Percentiles rank a stretch among this genome's conserved stretches.
Conservation (phyloP, 2,329 filamentous ascomycete genomes). For the Tolypocladium tundrense region DNA sequence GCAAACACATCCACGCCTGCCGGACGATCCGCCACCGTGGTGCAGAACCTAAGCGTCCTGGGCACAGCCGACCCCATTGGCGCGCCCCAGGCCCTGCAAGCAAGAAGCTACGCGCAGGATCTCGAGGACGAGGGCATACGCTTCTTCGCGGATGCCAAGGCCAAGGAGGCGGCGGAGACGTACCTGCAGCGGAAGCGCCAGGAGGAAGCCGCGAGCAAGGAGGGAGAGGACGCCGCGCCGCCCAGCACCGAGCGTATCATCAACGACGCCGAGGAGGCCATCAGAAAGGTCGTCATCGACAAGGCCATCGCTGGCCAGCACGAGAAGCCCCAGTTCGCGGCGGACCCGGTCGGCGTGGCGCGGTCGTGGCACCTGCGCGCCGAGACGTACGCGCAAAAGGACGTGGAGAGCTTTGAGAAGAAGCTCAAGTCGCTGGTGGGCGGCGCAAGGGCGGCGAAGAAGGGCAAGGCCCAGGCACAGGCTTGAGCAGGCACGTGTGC, state of each 20-base stretch:
- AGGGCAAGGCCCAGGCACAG: slow-evolving; percentile 12
- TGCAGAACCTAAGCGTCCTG: slow-evolving; percentile 25
- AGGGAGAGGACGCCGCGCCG: slow-evolving; percentile 1
- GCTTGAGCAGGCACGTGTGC: slow-evolving; percentile 6
- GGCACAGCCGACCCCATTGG: slow-evolving; percentile 24
- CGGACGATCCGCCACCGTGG: slow-evolving; percentile 20
- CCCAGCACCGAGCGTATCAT: slow-evolving; percentile 15
- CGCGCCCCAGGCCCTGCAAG: slow-evolving; percentile 16
- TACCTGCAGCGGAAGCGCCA: slow-evolving; percentile 15
- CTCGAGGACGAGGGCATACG: slow-evolving; percentile 15
- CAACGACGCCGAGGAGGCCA: slow-evolving; percentile 19
- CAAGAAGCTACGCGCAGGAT: slow-evolving; percentile 20
- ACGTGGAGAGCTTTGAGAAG: slow-evolving; percentile 26
- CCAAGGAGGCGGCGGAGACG: slow-evolving; percentile 18
- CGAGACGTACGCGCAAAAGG: slow-evolving; percentile 22
- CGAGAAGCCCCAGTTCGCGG: slow-evolving; percentile 21
- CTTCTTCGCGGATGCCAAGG: slow-evolving; percentile 21
- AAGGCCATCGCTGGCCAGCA: slow-evolving; percentile 25
- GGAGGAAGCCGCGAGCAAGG: slow-evolving; percentile 10
- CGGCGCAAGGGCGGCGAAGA: slow-evolving; percentile 9
- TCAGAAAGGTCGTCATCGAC: slow-evolving; percentile 21
- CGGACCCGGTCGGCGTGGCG: slow-evolving; percentile 21
- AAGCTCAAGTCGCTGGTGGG: slow-evolving; percentile 25
- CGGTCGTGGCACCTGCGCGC: slow-evolving; percentile 26
- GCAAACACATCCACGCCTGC: slow-evolving; percentile 14